Base-by-base conservation (phyloP, 1,139 yeast species). In the Pichia sp. region DNA sequence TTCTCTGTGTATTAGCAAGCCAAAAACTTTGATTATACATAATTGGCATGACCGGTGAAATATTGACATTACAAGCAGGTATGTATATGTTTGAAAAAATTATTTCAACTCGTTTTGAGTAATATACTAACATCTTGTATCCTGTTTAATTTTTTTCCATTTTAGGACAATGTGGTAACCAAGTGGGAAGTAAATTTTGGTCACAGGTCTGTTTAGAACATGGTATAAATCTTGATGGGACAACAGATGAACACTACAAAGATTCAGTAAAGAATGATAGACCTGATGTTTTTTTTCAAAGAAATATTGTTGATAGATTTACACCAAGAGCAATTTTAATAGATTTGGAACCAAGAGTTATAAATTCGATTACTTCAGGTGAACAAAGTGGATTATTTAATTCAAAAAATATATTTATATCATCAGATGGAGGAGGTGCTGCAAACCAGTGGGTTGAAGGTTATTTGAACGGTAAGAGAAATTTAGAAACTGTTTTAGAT, bases 391-490 rank as follows among this genome's bases (percentile, higher is more conserved):
- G 76, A 30, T 77, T 93, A 74, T 87, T 89, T 70, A 88, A 91
- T 64, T 91, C 95, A 0, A 79, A 95, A 60, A 90, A 88, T 64
- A 73, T 88, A 13, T 93, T 88, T 70, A 72, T 88, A 33, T 83
- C 95, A 44, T 78, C 84, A 25, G 83, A 82, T 28, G 96, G 96
- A 3, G 79, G 84, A 38, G 96, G 96, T 4, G 99, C 99, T 0
- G 99, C 96, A 25, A 93, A 93, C 67, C 89, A 89, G 59, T 93
- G 98, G 98, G 87, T 91, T 2, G 84, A 84, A 53, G 99, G 99
- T 2, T 90, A 88, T 65, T 77, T 80, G 41, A 84, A 86, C 56
- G 98, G 95, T 0, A 76, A 79, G 43, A 73, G 74, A 46, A 79
- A 86, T 57, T 77, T 79, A 52, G 97, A 90, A 51, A 83, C 81